Percentiles rank a stretch among this genome's conserved stretches.
Conservation (phyloP, 345 rosid species). For the Anacardium occidentale region DNA sequence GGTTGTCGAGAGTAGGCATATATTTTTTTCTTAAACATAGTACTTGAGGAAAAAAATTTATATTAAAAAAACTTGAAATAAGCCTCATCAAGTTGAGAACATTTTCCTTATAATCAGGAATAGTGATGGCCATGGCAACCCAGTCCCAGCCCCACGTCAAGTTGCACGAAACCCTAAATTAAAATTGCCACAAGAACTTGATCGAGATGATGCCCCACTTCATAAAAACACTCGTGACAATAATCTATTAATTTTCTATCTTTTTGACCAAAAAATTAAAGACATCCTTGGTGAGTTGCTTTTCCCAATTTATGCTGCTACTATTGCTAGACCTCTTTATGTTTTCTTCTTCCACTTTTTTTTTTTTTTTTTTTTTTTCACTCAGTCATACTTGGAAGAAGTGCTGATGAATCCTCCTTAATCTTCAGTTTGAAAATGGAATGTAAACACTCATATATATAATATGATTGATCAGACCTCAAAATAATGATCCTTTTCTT, state of each 20-base stretch:
- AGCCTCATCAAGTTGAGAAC: not conserved
- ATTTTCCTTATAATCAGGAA: conserved; percentile 2
- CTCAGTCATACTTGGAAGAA: no score
- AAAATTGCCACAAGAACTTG: conserved; percentile 1
- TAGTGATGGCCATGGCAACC: not conserved
- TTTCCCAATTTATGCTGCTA: not conserved
- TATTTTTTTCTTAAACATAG: not conserved
- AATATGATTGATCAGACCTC: no score
- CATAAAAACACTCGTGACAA: not conserved
- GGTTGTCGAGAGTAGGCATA: not conserved
- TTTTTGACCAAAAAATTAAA: conserved; percentile 10
- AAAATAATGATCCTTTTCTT: no score
- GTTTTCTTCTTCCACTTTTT: not conserved
- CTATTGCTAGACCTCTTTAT: not conserved
- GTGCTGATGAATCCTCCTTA: no score
- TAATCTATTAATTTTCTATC: not conserved
- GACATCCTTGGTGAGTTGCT: not conserved
- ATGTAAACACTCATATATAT: no score
- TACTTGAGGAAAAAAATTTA: not conserved
- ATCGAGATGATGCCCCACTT: conserved; percentile 9
- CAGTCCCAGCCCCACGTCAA: conserved; percentile 3
- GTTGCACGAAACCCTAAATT: not conserved
- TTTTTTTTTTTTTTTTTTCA: no score
- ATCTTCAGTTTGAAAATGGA: no score
- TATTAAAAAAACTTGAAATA: no score